These are phyloP conservation scores for Fusarium sarcochroum DNA, from an alignment of 2,329 filamentous ascomycete species.

Conservation along the genomic window DNA sequence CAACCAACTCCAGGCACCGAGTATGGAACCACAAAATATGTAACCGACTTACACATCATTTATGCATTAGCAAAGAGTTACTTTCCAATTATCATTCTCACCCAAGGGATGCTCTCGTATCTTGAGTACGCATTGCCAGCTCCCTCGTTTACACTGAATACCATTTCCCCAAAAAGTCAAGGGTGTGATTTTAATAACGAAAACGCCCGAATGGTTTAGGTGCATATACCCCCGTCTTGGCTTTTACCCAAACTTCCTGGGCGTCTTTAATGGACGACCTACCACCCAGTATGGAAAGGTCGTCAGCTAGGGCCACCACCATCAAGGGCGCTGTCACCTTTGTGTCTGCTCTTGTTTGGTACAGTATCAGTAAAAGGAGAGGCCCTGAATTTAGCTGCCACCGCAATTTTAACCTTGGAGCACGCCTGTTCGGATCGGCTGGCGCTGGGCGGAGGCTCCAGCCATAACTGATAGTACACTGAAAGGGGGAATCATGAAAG, in stretches of 20 bases:
- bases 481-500: slow-evolving; percentile 24
- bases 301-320: slow-evolving; percentile 43
- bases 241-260: slow-evolving; percentile 15
- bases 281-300: slow-evolving; percentile 33
- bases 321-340: slow-evolving; percentile 28
- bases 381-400: slow-evolving; percentile 44
- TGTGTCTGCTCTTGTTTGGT: slow-evolving; percentile 21
- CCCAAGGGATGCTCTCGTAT: slow-evolving; percentile 6
- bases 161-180: slow-evolving; percentile 18
- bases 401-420: slow-evolving; percentile 45
- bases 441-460: slow-evolving; percentile 14
- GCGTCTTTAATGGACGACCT: slow-evolving; percentile 12
- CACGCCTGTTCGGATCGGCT: slow-evolving; percentile 26
- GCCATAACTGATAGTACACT: slow-evolving; percentile 14
- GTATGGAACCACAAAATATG: neutral
- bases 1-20: neutral
- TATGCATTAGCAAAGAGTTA: neutral
- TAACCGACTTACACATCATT: neutral
- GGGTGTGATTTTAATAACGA: slow-evolving; percentile 39
- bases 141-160: slow-evolving; percentile 19
- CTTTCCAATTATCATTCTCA: neutral
- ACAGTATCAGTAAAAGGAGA: slow-evolving; percentile 25
- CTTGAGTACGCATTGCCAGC: slow-evolving; percentile 21
- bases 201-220: slow-evolving; percentile 39
- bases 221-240: slow-evolving; percentile 35